These are phyloP conservation scores for Trapa bicornis DNA, from an alignment of 345 rosid genomes.

Conservation along the genomic window DNA sequence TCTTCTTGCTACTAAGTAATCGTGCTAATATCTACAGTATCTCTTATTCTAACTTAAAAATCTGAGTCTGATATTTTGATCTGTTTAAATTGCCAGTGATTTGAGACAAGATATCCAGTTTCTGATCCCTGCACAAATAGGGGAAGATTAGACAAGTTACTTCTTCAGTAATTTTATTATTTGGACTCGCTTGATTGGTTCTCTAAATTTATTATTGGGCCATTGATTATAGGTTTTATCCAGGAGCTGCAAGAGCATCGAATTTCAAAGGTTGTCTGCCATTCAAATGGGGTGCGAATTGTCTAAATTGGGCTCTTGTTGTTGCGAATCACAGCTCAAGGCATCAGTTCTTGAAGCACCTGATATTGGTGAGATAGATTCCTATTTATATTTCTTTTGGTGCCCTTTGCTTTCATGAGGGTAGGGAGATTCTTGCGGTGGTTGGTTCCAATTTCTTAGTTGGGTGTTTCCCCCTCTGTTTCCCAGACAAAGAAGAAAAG, in stretches of 20 bases:
- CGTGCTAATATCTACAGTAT: neutral
- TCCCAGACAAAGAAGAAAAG: slow-evolving; percentile 26
- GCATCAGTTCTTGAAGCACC: slow-evolving; percentile 50
- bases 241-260: neutral
- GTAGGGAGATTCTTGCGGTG: neutral
- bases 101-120: neutral
- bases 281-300: slow-evolving; percentile 51
- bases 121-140: neutral
- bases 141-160: neutral
- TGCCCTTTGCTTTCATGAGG: neutral
- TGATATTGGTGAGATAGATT: slow-evolving; percentile 38
- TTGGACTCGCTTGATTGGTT: neutral
- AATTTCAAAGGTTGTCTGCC: neutral
- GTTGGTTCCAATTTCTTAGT: neutral
- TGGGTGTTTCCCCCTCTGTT: neutral
- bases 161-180: neutral
- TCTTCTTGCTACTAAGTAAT: neutral
- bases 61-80: neutral
- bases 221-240: neutral
- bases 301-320: slow-evolving; percentile 50
- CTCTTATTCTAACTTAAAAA: neutral
- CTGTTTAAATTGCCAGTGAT: neutral
- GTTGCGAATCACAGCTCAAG: slow-evolving; percentile 49
- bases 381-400: neutral
- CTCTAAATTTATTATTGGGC: neutral